These are phyloP conservation scores for Beauveria pseudobassiana DNA, from an alignment of 2,329 filamentous ascomycete species.

Conservation along the genomic window DNA sequence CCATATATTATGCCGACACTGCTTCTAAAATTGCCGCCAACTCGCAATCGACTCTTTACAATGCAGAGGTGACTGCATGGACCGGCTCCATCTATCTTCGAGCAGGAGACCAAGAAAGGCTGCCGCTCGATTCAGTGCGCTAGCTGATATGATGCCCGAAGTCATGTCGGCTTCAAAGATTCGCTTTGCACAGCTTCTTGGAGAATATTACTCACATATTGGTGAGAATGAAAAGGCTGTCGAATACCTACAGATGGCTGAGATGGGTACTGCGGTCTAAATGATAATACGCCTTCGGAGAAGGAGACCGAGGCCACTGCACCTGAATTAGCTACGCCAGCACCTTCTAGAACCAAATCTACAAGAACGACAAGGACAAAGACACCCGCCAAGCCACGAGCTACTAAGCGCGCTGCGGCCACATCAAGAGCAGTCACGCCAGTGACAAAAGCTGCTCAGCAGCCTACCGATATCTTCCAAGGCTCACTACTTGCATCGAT, in stretches of 20 bases:
- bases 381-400: conserved; percentile 6
- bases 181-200: conserved; percentile 46
- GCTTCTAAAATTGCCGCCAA: conserved; percentile 68
- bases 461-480: conserved; percentile 28
- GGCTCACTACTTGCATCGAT: conserved; percentile 29
- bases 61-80: conserved; percentile 47
- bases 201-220: conserved; percentile 46
- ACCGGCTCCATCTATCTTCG: conserved; percentile 47
- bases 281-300: conserved; percentile 9
- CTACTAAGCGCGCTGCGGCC: background rate
- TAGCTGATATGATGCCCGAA: conserved; percentile 42
- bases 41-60: conserved; percentile 54
- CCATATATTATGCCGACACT: conserved; percentile 79
- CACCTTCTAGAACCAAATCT: conserved; percentile 5
- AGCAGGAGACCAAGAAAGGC: conserved; percentile 55
- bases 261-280: conserved; percentile 21
- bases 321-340: conserved; percentile 14
- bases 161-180: conserved; percentile 29
- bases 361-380: conserved; percentile 12
- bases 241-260: conserved; percentile 40
- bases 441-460: conserved; percentile 12
- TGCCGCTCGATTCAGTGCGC: conserved; percentile 39
- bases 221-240: conserved; percentile 36
- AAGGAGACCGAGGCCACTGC: conserved; percentile 8
- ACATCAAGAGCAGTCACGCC: conserved; percentile 20